phyloP scores from a whole-genome alignment of 2,329 filamentous ascomycete genomes.

The Elsinoe perseae region DNA sequence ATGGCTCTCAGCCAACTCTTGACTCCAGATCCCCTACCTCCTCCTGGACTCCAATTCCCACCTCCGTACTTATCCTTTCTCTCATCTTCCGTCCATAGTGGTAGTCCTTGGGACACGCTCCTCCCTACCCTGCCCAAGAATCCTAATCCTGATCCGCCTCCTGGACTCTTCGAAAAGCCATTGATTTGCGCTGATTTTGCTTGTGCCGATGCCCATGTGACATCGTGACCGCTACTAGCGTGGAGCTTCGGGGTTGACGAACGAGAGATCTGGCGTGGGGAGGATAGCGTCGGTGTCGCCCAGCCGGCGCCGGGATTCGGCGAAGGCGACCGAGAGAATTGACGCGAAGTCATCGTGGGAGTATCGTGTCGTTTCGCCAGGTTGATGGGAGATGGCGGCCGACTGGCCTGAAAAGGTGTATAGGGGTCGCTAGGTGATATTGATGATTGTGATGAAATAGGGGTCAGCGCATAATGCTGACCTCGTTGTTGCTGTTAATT shows the following conservation, averaged over 20 bases:
- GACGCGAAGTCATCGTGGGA: slow-evolving; percentile 1
- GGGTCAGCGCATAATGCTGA: neutral
- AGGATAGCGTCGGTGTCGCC: slow-evolving; percentile 74
- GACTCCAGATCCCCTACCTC: slow-evolving; percentile 32
- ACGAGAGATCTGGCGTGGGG: slow-evolving; percentile 48
- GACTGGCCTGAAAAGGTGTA: neutral
- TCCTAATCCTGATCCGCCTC: slow-evolving; percentile 67
- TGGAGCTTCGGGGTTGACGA: slow-evolving; percentile 31
- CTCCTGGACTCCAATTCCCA: neutral
- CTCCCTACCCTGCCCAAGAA: slow-evolving; percentile 83
- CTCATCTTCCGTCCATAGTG: slow-evolving; percentile 43
- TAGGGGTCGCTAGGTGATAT: neutral
- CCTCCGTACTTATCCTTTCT: neutral
- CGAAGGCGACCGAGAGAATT: slow-evolving; percentile 73
- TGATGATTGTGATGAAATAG: neutral
- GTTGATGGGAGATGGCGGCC: neutral
- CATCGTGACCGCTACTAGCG: slow-evolving; percentile 49
- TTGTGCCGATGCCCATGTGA: slow-evolving; percentile 78
- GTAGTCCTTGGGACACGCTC: slow-evolving; percentile 69
- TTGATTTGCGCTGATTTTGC: slow-evolving; percentile 65
- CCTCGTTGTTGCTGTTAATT: neutral
- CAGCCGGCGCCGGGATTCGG: slow-evolving; percentile 78
- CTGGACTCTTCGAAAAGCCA: slow-evolving; percentile 61
- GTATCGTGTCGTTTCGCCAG: slow-evolving; percentile 2
- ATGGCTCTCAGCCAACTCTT: slow-evolving; percentile 32